phyloP scores from a whole-genome alignment of 495 filamentous ascomycete genomes.

The Hypomontagnella submonticulosa region DNA sequence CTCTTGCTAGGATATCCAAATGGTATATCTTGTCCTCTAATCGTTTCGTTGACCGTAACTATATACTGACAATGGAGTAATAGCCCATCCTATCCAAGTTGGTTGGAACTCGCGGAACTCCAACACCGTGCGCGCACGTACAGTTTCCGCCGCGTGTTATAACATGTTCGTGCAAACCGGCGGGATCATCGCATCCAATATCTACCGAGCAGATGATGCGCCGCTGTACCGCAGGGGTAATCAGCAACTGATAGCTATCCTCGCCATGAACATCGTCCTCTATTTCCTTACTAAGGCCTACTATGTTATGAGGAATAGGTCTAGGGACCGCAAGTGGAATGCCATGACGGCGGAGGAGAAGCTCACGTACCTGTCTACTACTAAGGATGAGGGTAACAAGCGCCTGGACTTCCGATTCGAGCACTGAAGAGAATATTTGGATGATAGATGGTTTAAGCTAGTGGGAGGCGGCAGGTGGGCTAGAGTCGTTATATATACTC shows the following conservation, averaged over 20 bases:
- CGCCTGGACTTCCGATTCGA: conserved; percentile 69
- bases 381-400: conserved; percentile 79
- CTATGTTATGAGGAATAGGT: conserved; percentile 69
- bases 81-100: conserved; percentile 57
- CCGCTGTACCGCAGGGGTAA: conserved; percentile 73
- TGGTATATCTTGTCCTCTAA: conserved; percentile 50
- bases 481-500: not conserved
- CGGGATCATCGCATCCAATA: conserved; percentile 71
- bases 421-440: conserved; percentile 38
- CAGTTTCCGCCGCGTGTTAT: conserved; percentile 67
- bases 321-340: conserved; percentile 60
- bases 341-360: conserved; percentile 73
- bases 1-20: conserved; percentile 68
- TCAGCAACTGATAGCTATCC: conserved; percentile 66
- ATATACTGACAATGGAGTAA: not conserved
- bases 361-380: conserved; percentile 71
- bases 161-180: conserved; percentile 77
- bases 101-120: conserved; percentile 61
- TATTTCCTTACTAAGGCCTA: conserved; percentile 69
- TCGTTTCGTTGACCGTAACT: not conserved
- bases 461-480: not conserved
- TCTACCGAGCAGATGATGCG: conserved; percentile 71
- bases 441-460: not conserved
- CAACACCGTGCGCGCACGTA: conserved; percentile 65
- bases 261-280: conserved; percentile 64